phyloP scores from a whole-genome alignment of 2,329 filamentous ascomycete genomes.

The Ascochyta koolunga region DNA sequence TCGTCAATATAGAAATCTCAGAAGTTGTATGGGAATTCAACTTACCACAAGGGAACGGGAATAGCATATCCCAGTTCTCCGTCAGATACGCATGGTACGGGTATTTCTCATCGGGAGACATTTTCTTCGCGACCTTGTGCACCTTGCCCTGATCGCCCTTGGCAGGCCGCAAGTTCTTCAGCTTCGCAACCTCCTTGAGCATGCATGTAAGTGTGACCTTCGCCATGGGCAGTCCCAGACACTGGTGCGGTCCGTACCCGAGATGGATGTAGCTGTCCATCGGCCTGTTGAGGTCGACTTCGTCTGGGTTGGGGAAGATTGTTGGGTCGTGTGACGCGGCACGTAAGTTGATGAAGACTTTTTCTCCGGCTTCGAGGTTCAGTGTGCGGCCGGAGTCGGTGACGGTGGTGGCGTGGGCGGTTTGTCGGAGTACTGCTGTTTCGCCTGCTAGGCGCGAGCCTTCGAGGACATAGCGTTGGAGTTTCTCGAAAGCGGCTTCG shows the following conservation, averaged over 20 bases:
- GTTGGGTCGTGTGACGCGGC: conserved; percentile 49
- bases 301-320: conserved; percentile 51
- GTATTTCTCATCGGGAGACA: conserved; percentile 36
- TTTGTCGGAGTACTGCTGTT: conserved; percentile 50
- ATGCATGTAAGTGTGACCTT: conserved; percentile 53
- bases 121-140: conserved; percentile 50
- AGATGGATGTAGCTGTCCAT: conserved; percentile 54
- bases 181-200: conserved; percentile 51
- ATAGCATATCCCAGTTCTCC: conserved; percentile 55
- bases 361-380: conserved; percentile 46
- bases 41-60: conserved; percentile 56
- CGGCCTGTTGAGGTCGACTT: conserved; percentile 47
- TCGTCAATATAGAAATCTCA: conserved; percentile 15
- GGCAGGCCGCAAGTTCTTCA: conserved; percentile 50
- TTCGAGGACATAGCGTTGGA: conserved; percentile 59
- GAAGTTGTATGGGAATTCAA: conserved; percentile 12
- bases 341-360: conserved; percentile 52
- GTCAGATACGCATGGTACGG: conserved; percentile 55
- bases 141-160: conserved; percentile 48
- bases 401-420: conserved; percentile 41
- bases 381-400: conserved; percentile 39
- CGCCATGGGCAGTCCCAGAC: conserved; percentile 53
- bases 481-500: conserved; percentile 52
- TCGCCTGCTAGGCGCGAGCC: conserved; percentile 53
- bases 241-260: conserved; percentile 51